Conservation (phyloP, 768 basidiomycete genomes). For the Cyathus striatus region DNA sequence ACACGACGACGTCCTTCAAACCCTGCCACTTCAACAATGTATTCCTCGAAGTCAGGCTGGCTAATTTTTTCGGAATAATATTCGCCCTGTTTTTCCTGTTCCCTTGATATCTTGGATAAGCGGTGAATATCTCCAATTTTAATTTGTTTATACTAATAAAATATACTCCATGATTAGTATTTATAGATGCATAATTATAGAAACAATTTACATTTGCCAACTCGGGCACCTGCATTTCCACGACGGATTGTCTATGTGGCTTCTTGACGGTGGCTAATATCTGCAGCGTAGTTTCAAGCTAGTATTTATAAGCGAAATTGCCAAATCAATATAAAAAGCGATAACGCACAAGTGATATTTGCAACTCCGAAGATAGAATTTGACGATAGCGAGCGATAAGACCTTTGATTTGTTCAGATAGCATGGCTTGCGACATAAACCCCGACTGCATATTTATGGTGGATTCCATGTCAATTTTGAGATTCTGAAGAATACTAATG, state of each 20-base stretch:
- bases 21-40: neutral
- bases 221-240: neutral
- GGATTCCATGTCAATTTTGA: neutral
- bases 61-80: too few relatives aligned
- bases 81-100: neutral
- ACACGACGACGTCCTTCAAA: neutral
- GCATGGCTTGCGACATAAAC: neutral
- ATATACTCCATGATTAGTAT: neutral
- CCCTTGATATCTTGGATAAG: neutral
- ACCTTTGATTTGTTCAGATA: neutral
- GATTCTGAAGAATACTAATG: neutral
- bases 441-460: neutral
- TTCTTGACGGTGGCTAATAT: neutral
- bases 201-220: neutral
- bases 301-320: neutral
- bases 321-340: neutral
- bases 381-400: neutral
- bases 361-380: neutral
- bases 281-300: neutral
- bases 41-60: neutral
- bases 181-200: neutral
- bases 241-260: neutral
- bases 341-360: neutral
- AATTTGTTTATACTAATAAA: neutral
- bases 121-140: neutral